These are phyloP conservation scores for Tulasnella sp. DNA, from an alignment of 768 basidiomycete species.

Conservation along the genomic window DNA sequence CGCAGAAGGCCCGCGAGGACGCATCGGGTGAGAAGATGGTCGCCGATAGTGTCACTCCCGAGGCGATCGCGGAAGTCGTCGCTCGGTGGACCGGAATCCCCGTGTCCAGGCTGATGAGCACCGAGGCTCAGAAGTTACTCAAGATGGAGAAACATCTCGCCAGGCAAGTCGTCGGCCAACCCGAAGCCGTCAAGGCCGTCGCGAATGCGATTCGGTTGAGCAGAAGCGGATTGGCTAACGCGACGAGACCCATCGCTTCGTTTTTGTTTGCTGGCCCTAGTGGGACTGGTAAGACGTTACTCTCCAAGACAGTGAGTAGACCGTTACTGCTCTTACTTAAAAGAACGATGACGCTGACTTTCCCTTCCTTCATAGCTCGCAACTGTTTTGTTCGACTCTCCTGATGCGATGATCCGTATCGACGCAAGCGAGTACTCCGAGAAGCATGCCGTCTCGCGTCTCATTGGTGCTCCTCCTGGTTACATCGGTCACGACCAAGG, in stretches of 20 bases:
- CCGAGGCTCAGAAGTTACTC: conserved; percentile 80
- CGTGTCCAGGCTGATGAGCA: conserved; percentile 69
- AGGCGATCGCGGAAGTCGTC: conserved; percentile 90
- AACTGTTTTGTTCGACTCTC: conserved; percentile 74
- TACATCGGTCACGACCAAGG: conserved; percentile 88
- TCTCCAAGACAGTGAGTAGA: conserved; percentile 80
- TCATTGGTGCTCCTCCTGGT: conserved; percentile 33
- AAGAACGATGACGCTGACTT: neutral
- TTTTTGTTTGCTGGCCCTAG: conserved; percentile 87
- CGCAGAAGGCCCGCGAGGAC: conserved; percentile 82
- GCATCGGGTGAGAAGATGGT: conserved; percentile 28
- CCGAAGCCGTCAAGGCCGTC: conserved; percentile 82
- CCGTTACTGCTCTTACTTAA: conserved; percentile 58
- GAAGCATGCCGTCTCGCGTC: conserved; percentile 51
- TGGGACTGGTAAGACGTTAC: conserved; percentile 81
- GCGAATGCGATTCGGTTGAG: conserved; percentile 89
- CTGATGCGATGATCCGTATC: conserved; percentile 82
- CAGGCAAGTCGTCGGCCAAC: conserved; percentile 57
- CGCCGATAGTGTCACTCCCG: conserved; percentile 65
- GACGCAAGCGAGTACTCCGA: conserved; percentile 94
- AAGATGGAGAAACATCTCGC: conserved; percentile 76
- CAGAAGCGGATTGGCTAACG: conserved; percentile 77
- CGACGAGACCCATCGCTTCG: conserved; percentile 77
- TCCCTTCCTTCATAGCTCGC: conserved; percentile 48
- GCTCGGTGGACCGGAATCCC: conserved; percentile 89